These are phyloP conservation scores for Pisolithus orientalis DNA, from an alignment of 768 basidiomycete species.

Conservation along the genomic window DNA sequence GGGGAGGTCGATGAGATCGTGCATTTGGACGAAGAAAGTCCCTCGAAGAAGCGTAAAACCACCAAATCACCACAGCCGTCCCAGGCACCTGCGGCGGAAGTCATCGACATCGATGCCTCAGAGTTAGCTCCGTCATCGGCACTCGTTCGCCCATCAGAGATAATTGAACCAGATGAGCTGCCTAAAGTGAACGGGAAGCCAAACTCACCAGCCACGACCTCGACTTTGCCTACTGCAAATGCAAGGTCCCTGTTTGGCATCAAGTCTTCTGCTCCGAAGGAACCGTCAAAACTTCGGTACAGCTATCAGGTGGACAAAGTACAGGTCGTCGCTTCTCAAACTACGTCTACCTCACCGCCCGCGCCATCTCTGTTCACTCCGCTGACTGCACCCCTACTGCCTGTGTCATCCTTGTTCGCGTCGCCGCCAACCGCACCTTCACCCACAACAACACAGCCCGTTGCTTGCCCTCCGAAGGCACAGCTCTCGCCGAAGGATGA, in stretches of 20 bases:
- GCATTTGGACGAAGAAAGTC: constrained; percentile 33
- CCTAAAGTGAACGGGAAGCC: constrained; percentile 11
- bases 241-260: constrained; percentile 19
- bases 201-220: background rate
- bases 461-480: constrained; percentile 1
- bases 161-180: constrained; percentile 33
- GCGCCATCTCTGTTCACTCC: constrained; percentile 7
- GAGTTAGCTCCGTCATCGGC: constrained; percentile 13
- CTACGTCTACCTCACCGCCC: background rate
- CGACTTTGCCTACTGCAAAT: constrained; percentile 16
- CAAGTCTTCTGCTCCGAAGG: constrained; percentile 59
- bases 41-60: constrained; percentile 46
- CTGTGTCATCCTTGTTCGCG: background rate
- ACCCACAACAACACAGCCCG: background rate
- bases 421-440: background rate
- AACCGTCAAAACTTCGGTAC: constrained; percentile 72
- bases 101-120: constrained; percentile 25
- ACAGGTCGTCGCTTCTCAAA: constrained; percentile 20
- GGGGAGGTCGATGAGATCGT: constrained; percentile 32
- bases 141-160: constrained; percentile 29
- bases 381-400: constrained; percentile 26
- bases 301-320: constrained; percentile 58
- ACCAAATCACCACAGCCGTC: constrained; percentile 5
- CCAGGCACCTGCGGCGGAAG: constrained; percentile 24
- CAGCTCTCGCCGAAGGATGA: constrained; percentile 23